Evolutionary conservation across 2,329 filamentous ascomycete species (phyloP).

Genomic region (Pyrenochaeta sp.): DNA sequence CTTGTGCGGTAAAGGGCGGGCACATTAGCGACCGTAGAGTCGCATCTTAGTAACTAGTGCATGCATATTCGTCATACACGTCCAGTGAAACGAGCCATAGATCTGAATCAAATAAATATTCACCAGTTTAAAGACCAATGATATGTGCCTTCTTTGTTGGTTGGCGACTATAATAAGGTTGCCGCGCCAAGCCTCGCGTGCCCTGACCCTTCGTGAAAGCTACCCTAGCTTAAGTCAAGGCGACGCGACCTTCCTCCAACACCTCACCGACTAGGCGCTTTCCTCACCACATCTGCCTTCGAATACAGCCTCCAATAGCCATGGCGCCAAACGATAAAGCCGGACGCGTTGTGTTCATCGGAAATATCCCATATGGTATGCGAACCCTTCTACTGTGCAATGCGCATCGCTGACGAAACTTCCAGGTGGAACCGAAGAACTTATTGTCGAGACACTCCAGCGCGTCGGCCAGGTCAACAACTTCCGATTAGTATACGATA

Average conservation of each 20-base stretch:
- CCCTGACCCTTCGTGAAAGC: no score
- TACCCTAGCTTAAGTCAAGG: slow-evolving; percentile 3
- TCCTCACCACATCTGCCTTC: background rate
- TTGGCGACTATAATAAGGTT: background rate
- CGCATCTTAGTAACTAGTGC: no score
- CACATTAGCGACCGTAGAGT: no score
- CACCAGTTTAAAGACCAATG: no score
- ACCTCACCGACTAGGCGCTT: background rate
- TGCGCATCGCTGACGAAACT: slow-evolving; percentile 19
- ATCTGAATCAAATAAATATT: background rate
- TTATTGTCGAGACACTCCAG: slow-evolving; percentile 92
- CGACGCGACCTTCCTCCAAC: slow-evolving; percentile 7
- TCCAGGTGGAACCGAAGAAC: slow-evolving; percentile 89
- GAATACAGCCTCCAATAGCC: background rate
- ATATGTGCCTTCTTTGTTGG: no score
- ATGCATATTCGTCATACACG: no score
- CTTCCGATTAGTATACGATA: slow-evolving; percentile 93
- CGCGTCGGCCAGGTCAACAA: slow-evolving; percentile 88
- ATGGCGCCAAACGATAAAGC: slow-evolving; percentile 66
- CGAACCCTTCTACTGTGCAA: slow-evolving; percentile 4
- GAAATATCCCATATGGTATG: slow-evolving; percentile 83
- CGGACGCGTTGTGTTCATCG: slow-evolving; percentile 82
- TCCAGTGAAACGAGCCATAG: background rate
- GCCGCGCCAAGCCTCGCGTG: slow-evolving; percentile 15
- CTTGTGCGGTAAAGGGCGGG: no score